Evolutionary conservation across 1,139 yeast species (phyloP).

Genomic region (Kodamaea sp.): DNA sequence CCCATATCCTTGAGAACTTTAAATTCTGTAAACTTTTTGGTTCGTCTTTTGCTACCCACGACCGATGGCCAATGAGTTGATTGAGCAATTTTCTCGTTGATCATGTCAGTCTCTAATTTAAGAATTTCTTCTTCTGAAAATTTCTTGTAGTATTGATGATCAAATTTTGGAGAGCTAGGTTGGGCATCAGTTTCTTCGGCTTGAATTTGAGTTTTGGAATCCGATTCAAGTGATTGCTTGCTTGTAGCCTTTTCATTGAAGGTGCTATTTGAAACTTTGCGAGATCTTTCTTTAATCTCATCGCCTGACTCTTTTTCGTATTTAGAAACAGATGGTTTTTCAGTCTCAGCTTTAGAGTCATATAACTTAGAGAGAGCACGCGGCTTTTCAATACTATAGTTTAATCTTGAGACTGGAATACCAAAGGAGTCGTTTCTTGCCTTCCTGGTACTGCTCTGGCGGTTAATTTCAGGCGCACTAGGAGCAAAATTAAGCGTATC

Average conservation of each 20-base stretch:
- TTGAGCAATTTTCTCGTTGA: conserved; percentile 32
- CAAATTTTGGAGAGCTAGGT: not conserved
- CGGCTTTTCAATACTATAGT: conserved; percentile 12
- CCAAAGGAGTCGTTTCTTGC: conserved; percentile 33
- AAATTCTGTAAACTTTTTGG: conserved; percentile 72
- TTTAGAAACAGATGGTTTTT: not conserved
- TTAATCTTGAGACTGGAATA: conserved; percentile 22
- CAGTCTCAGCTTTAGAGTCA: conserved; percentile 5
- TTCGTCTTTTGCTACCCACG: conserved; percentile 62
- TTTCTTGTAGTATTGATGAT: conserved; percentile 2
- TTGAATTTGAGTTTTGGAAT: not conserved
- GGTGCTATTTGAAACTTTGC: conserved; percentile 4
- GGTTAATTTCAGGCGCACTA: conserved; percentile 30
- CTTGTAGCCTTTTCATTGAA: conserved; percentile 2
- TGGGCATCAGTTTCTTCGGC: not conserved
- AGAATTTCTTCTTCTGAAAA: conserved; percentile 43
- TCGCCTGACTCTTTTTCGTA: not conserved
- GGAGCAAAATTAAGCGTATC: conserved; percentile 38
- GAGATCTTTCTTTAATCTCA: conserved; percentile 3
- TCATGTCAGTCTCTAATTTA: conserved; percentile 43
- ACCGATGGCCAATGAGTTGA: conserved; percentile 54
- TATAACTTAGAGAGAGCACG: conserved; percentile 13
- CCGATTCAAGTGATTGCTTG: no score
- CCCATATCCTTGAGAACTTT: conserved; percentile 77
- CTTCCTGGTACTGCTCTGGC: conserved; percentile 40